Percentiles rank a stretch among this genome's conserved stretches.
These are phyloP conservation scores for Lanmaoa rubissima DNA, from an alignment of 768 basidiomycete species.

Conservation along the genomic window DNA sequence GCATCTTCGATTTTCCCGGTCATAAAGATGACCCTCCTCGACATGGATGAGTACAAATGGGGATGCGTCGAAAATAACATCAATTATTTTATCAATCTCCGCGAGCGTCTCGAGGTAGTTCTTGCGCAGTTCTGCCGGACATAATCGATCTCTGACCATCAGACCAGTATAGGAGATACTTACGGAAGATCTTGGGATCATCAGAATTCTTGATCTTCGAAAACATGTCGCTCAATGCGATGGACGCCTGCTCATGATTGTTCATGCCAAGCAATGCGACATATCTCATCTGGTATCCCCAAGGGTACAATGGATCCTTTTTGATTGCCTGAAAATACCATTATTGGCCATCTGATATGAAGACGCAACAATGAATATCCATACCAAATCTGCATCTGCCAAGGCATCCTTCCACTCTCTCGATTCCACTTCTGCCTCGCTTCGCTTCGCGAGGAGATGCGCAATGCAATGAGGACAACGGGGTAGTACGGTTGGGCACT, in stretches of 20 bases:
- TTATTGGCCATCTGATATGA: not conserved
- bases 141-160: not conserved
- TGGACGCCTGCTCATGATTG: not conserved
- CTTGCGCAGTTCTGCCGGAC: not conserved
- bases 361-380: too few relatives aligned
- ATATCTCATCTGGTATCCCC: slow-evolving; percentile 4
- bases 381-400: slow-evolving; percentile 5
- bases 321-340: slow-evolving; percentile 2
- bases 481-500: not conserved
- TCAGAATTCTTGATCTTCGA: not conserved
- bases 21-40: slow-evolving; percentile 1
- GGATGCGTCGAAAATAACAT: not conserved
- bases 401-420: not conserved
- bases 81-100: not conserved
- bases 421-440: not conserved
- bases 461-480: not conserved
- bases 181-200: not conserved
- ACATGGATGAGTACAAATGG: slow-evolving; percentile 14
- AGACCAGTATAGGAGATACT: not conserved
- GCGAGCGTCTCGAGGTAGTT: not conserved
- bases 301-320: not conserved
- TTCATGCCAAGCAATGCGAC: not conserved
- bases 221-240: not conserved
- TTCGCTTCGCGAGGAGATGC: slow-evolving; percentile 9
- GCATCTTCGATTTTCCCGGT: not conserved